Conservation (phyloP, 148 eudicot genomes). For the Linanthus parryae region DNA sequence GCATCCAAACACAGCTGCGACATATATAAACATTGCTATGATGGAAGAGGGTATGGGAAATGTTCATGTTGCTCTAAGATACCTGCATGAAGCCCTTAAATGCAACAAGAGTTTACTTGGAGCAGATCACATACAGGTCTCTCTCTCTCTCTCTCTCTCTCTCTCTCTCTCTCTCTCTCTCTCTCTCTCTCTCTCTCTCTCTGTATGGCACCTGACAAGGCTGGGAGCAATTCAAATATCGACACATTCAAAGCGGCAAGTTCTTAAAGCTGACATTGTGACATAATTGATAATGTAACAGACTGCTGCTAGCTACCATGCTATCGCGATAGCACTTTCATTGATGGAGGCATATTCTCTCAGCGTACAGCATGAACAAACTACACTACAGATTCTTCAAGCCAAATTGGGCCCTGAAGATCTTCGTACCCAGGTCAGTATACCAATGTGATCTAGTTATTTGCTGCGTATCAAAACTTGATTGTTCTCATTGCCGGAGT, state of each 20-base stretch:
- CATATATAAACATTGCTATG: conserved; percentile 97
- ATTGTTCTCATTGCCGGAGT: not conserved
- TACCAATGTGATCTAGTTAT: not conserved
- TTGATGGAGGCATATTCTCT: conserved; percentile 98
- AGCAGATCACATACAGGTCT: conserved; percentile 97
- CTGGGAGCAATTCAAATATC: too few species aligned
- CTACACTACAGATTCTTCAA: conserved; percentile 90
- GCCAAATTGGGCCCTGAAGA: conserved; percentile 94
- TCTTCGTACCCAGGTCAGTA: conserved; percentile 90
- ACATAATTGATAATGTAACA: conserved; percentile 22
- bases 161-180: not conserved
- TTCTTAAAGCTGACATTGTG: too few species aligned
- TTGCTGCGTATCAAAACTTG: too few species aligned
- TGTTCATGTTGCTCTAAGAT: conserved; percentile 90
- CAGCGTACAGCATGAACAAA: conserved; percentile 98
- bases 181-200: not conserved
- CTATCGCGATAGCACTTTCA: conserved; percentile 98
- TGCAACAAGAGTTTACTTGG: conserved; percentile 92
- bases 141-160: conserved; percentile 20
- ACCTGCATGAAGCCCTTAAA: conserved; percentile 98
- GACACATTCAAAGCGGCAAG: too few species aligned
- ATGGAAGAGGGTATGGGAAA: conserved; percentile 99
- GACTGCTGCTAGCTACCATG: conserved; percentile 99
- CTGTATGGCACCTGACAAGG: not conserved
- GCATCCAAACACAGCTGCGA: conserved; percentile 98